Evolutionary conservation across 2,329 filamentous ascomycete species (phyloP), one percentile per base, ranked within the genome.

Genomic region (Endoconidiophora laricicola): DNA sequence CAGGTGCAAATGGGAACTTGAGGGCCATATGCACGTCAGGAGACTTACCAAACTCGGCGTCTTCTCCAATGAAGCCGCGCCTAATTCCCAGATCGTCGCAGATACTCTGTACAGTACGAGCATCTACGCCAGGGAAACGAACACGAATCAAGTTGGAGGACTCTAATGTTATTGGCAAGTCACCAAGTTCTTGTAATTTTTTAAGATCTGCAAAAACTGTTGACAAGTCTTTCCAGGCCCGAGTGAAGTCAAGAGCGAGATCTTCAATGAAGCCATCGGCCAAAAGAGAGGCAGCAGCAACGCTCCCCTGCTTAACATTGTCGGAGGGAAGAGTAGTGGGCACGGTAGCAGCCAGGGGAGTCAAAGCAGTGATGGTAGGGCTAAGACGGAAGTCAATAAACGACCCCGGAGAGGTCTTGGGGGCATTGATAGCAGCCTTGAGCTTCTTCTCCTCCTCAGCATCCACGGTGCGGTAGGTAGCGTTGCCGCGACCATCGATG

Each of bases 41-140:
- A 50, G 74, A 76, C 5, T 64, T 59, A 50, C 85, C 76, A 57
- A 94, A 94, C 16, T 81, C 79, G 29, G 64, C 55, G 56, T 96
- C 91, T 66, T 96, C 82, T 10, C 74, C 69, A 3, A 96, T 75
- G 3, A 84, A 68, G 1, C 91, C 91, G 48, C 86, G 74, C 55
- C 81, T 78, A 6, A 98, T 73, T n/a, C 83, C 84, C 9, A 94
- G 73, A 61, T 98, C 91, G 44, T 86, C 78, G 61, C 88, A 95
- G 1, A 98, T 72, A 2, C 73, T 70, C 60, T 94, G 86, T 0
- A 94, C 83, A 0, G 84, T 85, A 14, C 81, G 76, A 0, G 79
- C 79, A 59, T 96, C 90, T 54, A 91, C 88, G 2, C 91, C 91
- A 0, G 88, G 87, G 60, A 98, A 96, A 26, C 87, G 81, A 2